Conservation (phyloP, 2,329 filamentous ascomycete genomes). For the Nemania sp. region DNA sequence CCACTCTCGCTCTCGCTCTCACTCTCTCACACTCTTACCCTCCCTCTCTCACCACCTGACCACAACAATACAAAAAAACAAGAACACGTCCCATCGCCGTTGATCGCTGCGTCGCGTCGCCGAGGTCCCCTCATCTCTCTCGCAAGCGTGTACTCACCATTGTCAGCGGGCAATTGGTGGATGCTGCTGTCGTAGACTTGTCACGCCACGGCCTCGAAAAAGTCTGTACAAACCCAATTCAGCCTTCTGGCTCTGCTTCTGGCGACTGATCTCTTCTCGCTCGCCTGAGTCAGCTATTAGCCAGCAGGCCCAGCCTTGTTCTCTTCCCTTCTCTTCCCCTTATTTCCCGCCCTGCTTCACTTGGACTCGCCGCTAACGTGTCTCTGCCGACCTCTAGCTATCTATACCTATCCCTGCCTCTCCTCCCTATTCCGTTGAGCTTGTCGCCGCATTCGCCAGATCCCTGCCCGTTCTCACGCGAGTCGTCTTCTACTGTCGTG, state of each 20-base stretch:
- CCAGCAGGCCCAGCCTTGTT: constrained; percentile 9
- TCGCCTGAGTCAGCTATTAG: background rate
- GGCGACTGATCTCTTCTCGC: no score
- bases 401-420: no score
- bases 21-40: no score
- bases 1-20: constrained; percentile 1
- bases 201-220: constrained; percentile 34
- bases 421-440: no score
- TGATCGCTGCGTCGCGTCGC: constrained; percentile 26
- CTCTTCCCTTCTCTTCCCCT: background rate
- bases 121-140: constrained; percentile 24
- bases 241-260: background rate
- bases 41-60: background rate
- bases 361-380: background rate
- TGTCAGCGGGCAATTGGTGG: constrained; percentile 39
- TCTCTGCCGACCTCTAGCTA: background rate
- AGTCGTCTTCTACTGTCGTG: background rate
- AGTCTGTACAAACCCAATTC: constrained; percentile 17
- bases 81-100: constrained; percentile 21
- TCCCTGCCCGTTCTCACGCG: background rate
- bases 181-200: constrained; percentile 30
- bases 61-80: constrained; percentile 23
- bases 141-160: constrained; percentile 33
- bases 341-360: background rate
- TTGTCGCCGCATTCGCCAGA: background rate